Evolutionary conservation across 2,329 filamentous ascomycete genomes (phyloP).

Genomic region (Huntiella bhutanensis): DNA sequence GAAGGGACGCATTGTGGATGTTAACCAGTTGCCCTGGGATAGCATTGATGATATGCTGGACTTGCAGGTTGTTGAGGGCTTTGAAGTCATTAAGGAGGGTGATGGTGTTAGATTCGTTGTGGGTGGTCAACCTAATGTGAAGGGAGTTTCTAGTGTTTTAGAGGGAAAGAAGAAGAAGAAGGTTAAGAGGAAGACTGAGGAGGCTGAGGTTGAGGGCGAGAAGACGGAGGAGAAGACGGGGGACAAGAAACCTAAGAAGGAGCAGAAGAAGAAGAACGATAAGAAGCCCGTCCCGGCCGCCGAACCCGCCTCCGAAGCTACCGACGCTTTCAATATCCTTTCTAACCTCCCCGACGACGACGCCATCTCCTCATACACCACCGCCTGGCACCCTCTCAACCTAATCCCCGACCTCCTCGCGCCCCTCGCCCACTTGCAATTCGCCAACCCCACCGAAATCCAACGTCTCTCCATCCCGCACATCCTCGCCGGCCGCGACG

Average conservation of each 20-base stretch:
- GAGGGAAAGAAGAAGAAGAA: constrained; percentile 46
- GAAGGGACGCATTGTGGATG: constrained; percentile 18
- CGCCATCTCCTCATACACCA: constrained; percentile 24
- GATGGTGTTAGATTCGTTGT: constrained; percentile 38
- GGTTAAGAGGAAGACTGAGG: constrained; percentile 7
- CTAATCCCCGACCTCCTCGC: constrained; percentile 55
- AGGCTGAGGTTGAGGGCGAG: constrained; percentile 9
- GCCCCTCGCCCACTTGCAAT: constrained; percentile 61
- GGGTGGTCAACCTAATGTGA: constrained; percentile 12
- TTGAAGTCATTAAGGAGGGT: constrained; percentile 60
- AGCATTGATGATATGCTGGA: constrained; percentile 87
- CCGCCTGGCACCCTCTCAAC: constrained; percentile 57
- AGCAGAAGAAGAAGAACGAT: constrained; percentile 19
- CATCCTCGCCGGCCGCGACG: constrained; percentile 66
- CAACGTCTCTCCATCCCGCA: constrained; percentile 65
- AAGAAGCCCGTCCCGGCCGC: not conserved
- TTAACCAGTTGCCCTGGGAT: constrained; percentile 36
- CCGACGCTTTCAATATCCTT: constrained; percentile 18
- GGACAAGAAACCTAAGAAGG: constrained; percentile 17
- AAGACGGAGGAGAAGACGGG: constrained; percentile 17
- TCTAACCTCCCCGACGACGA: constrained; percentile 37
- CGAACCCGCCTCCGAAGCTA: constrained; percentile 13
- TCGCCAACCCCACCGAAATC: constrained; percentile 63
- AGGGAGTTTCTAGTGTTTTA: constrained; percentile 19
- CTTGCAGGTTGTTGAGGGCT: constrained; percentile 77